Evolutionary conservation across 257 asterid species (phyloP), one percentile per base, ranked within the genome.

Genomic region (Mitragyna speciosa): DNA sequence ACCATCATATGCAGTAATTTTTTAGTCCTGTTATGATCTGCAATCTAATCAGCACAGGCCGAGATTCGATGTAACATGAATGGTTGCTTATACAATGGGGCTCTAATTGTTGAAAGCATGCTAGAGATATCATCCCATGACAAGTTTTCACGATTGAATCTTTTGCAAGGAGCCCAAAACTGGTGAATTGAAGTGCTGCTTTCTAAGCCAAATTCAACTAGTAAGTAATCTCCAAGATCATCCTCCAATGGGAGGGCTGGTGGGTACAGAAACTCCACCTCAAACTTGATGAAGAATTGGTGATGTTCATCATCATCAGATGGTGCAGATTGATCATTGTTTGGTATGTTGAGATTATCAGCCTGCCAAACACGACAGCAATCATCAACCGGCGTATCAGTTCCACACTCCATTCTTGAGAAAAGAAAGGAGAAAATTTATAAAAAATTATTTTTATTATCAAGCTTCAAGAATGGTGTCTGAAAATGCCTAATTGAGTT

Each of bases 101-200:
- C 77, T 43, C 82, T 79, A 28, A 71, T 41, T 15, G 22, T 67
- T 0, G 85, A 20, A 14, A 87, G 88, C 66, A 81, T 78, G 17
- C 31, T 20, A 7, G 86, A 76, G 51, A 83, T 77, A 6, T 41
- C 39, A 8, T 45, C 49, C 43, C 64, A 47, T 0, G 81, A 41
- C 52, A 85, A 61, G 78, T 71, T 84, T 28, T 73, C 48, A 7
- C 24, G 54, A 7, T 72, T 24, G 5, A 56, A n/a, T 43, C 77
- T 70, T 47, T 63, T 77, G 48, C 89, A 83, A 0, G 82, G 78
- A 19, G 54, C 82, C 88, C 87, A 85, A n/a, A 87, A 81, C 2
- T 68, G 17, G 5, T 59, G 36, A 12, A 16, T 8, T 12, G 77
- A 45, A 1, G 64, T 68, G n/a, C 39, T 54, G 15, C 51, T 43